Evolutionary conservation across 2,329 filamentous ascomycete genomes (phyloP).

Genomic region (Penicillium griseofulvum): DNA sequence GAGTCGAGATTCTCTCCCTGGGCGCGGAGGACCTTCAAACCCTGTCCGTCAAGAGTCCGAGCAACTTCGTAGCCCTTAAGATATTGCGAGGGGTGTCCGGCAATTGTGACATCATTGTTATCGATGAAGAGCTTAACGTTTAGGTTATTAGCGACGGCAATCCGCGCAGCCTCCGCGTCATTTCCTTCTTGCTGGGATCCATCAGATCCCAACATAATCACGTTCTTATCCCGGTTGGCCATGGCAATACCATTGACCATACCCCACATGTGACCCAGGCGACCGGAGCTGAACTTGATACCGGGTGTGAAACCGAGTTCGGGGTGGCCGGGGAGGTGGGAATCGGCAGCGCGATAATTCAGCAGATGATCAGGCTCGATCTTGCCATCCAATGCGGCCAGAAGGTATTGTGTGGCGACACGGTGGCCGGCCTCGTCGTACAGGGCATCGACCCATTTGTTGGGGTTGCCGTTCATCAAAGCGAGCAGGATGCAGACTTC

Average conservation of each 20-base stretch:
- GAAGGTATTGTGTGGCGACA: slow-evolving; percentile 43
- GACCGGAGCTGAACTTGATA: slow-evolving; percentile 42
- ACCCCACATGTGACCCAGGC: slow-evolving; percentile 42
- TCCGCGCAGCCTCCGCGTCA: slow-evolving; percentile 41
- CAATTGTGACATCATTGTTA: slow-evolving; percentile 44
- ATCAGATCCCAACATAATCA: slow-evolving; percentile 40
- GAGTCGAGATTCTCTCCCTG: slow-evolving; percentile 40
- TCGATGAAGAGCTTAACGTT: slow-evolving; percentile 43
- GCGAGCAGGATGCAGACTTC: slow-evolving; percentile 42
- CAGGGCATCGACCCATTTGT: slow-evolving; percentile 33
- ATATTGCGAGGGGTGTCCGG: slow-evolving; percentile 41
- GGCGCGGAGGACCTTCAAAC: slow-evolving; percentile 36
- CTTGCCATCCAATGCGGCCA: slow-evolving; percentile 37
- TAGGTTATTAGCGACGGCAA: slow-evolving; percentile 38
- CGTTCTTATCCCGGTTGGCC: slow-evolving; percentile 38
- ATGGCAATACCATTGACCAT: slow-evolving; percentile 41
- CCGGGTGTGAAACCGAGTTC: slow-evolving; percentile 42
- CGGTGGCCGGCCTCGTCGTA: slow-evolving; percentile 43
- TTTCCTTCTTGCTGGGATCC: slow-evolving; percentile 45
- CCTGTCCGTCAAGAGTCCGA: slow-evolving; percentile 37
- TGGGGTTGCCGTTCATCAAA: slow-evolving; percentile 36
- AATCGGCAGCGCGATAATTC: slow-evolving; percentile 42
- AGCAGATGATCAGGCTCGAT: slow-evolving; percentile 41
- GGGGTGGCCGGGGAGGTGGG: slow-evolving; percentile 42
- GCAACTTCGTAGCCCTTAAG: slow-evolving; percentile 37